Evolutionary conservation across 1,139 yeast genomes (phyloP).

Genomic region (Blastobotrys elegans): DNA sequence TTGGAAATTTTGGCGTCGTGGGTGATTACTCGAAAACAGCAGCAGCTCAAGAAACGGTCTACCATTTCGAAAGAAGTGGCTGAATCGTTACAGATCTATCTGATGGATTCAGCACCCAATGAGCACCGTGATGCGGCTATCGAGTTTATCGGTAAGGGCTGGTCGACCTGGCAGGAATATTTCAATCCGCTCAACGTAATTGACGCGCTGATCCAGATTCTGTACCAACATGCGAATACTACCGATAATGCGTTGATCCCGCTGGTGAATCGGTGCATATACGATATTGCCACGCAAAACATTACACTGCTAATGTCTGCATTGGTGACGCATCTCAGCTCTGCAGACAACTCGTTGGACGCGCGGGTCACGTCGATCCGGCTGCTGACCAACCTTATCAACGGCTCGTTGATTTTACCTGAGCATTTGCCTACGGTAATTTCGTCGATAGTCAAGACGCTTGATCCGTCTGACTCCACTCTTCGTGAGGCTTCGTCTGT

Average conservation of each 20-base stretch:
- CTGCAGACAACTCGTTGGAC: slow-evolving; percentile 18
- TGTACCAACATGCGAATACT: slow-evolving; percentile 21
- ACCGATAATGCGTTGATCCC: background rate
- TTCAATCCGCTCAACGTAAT: slow-evolving; percentile 25
- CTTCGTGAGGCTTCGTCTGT: slow-evolving; percentile 20
- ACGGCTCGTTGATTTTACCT: slow-evolving; percentile 7
- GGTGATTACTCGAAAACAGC: slow-evolving; percentile 9
- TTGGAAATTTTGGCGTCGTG: slow-evolving; percentile 17
- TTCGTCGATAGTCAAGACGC: slow-evolving; percentile 23
- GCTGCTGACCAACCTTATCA: slow-evolving; percentile 19
- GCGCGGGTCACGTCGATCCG: slow-evolving; percentile 25
- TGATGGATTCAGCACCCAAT: slow-evolving; percentile 19
- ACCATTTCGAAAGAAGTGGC: slow-evolving; percentile 16
- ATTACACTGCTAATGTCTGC: slow-evolving; percentile 25
- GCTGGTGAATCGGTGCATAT: slow-evolving; percentile 22
- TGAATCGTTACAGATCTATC: slow-evolving; percentile 23
- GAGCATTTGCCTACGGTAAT: slow-evolving; percentile 23
- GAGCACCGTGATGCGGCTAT: slow-evolving; percentile 21
- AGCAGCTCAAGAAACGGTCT: background rate
- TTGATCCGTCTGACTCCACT: slow-evolving; percentile 23
- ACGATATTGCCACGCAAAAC: slow-evolving; percentile 25
- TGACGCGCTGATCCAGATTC: slow-evolving; percentile 20
- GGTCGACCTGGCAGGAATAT: slow-evolving; percentile 27
- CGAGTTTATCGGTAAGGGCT: slow-evolving; percentile 27
- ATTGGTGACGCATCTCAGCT: slow-evolving; percentile 22